These are phyloP conservation scores for Paraconiothyrium sp. DNA, from an alignment of 2,329 filamentous ascomycete species.

Conservation along the genomic window DNA sequence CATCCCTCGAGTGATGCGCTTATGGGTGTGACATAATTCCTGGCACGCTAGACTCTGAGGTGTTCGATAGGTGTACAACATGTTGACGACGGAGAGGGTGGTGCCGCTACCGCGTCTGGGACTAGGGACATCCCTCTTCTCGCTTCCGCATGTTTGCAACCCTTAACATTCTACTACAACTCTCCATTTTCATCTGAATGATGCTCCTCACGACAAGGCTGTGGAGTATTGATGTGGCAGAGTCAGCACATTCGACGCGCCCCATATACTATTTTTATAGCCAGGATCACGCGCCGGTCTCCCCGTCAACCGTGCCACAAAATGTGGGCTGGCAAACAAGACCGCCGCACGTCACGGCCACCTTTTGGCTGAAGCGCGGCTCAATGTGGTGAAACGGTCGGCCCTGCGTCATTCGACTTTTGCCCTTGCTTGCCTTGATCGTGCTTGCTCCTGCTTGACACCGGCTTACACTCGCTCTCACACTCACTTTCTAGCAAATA, in stretches of 20 bases:
- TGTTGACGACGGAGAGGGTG: too few species aligned
- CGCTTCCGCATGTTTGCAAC: background rate
- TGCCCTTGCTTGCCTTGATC: slow-evolving; percentile 8
- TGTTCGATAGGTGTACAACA: too few species aligned
- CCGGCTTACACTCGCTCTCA: background rate
- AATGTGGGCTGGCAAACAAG: slow-evolving; percentile 25
- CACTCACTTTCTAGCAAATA: background rate
- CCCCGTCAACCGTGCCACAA: slow-evolving; percentile 27
- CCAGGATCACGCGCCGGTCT: slow-evolving; percentile 7
- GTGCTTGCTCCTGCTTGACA: background rate
- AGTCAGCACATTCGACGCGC: background rate
- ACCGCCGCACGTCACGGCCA: slow-evolving; percentile 22
- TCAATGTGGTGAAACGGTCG: slow-evolving; percentile 19
- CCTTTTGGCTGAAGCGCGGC: slow-evolving; percentile 16
- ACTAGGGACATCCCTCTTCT: background rate
- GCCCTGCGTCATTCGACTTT: slow-evolving; percentile 10
- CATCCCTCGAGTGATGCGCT: too few species aligned
- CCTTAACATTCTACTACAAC: background rate
- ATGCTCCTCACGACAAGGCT: background rate
- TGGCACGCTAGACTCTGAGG: too few species aligned
- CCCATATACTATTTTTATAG: background rate
- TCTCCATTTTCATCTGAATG: background rate
- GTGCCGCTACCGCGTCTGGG: background rate
- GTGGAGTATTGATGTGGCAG: background rate
- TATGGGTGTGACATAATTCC: too few species aligned